phyloP scores from a whole-genome alignment of 208 protist species.

The Trypanosomatidae sp. region DNA sequence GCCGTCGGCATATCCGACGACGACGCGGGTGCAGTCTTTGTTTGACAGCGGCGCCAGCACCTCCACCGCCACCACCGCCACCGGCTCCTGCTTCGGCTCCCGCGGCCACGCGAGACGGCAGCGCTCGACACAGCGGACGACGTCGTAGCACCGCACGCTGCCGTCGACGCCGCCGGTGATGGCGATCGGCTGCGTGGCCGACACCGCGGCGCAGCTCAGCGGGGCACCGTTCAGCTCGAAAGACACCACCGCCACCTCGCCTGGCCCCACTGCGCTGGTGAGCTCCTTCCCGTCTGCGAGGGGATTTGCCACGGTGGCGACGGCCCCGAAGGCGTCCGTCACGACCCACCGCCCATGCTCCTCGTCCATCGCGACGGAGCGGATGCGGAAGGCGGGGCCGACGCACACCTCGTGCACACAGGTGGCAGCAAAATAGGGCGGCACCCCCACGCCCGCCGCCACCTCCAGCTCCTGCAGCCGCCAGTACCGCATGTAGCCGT shows the following conservation, averaged over 20 bases:
- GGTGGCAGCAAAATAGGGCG: slow-evolving; percentile 61
- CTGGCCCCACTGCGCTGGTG: neutral
- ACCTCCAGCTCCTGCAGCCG: slow-evolving; percentile 87
- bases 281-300: slow-evolving; percentile 5
- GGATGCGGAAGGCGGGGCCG: slow-evolving; percentile 45
- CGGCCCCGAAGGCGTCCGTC: slow-evolving; percentile 71
- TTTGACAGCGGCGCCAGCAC: slow-evolving; percentile 14
- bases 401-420: slow-evolving; percentile 82
- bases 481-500: slow-evolving; percentile 97
- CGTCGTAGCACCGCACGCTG: slow-evolving; percentile 89
- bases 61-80: slow-evolving; percentile 16
- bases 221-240: slow-evolving; percentile 90
- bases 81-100: neutral
- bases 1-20: slow-evolving; percentile 89
- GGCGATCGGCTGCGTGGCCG: slow-evolving; percentile 71
- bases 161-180: slow-evolving; percentile 94
- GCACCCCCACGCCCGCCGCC: slow-evolving; percentile 87
- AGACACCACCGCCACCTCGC: neutral
- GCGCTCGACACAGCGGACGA: slow-evolving; percentile 64
- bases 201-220: slow-evolving; percentile 79
- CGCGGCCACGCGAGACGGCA: slow-evolving; percentile 27
- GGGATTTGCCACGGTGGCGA: slow-evolving; percentile 34
- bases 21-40: slow-evolving; percentile 30
- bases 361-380: slow-evolving; percentile 53
- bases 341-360: slow-evolving; percentile 71